Evolutionary conservation across 495 filamentous ascomycete genomes (phyloP).

Genomic region (Neurospora sp.): DNA sequence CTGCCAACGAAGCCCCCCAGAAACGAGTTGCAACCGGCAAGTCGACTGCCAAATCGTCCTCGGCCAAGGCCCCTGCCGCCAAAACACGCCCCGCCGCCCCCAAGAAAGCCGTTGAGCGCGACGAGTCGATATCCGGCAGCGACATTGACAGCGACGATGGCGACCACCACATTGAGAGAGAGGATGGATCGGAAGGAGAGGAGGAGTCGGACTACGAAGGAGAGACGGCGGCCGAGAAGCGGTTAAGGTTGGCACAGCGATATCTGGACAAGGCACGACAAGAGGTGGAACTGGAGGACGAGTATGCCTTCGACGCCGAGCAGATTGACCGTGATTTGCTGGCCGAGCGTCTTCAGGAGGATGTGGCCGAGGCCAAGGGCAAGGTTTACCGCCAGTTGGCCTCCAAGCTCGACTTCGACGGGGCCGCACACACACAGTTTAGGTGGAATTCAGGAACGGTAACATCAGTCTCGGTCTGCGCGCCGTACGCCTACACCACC

Average conservation of each 20-base stretch:
- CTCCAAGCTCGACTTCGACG: slow-evolving; percentile 51
- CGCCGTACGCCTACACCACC: slow-evolving; percentile 76
- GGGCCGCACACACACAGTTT: slow-evolving; percentile 58
- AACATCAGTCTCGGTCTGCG: slow-evolving; percentile 67
- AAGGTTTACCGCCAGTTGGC: slow-evolving; percentile 73
- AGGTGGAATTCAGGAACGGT: slow-evolving; percentile 65
- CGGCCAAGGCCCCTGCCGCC: slow-evolving; percentile 29
- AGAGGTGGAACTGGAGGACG: slow-evolving; percentile 52
- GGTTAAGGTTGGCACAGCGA: slow-evolving; percentile 80
- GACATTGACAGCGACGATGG: slow-evolving; percentile 48
- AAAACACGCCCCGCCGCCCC: slow-evolving; percentile 34
- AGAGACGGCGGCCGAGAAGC: slow-evolving; percentile 81
- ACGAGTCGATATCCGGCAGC: slow-evolving; percentile 81
- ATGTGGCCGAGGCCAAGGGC: slow-evolving; percentile 89
- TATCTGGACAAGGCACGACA: slow-evolving; percentile 83
- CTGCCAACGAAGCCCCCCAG: slow-evolving; percentile 31
- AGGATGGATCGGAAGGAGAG: slow-evolving; percentile 34
- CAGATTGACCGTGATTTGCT: slow-evolving; percentile 89
- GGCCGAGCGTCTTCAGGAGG: slow-evolving; percentile 79
- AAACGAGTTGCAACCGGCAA: slow-evolving; percentile 35
- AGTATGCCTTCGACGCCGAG: slow-evolving; percentile 78
- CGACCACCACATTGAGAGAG: slow-evolving; percentile 24
- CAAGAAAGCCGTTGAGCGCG: slow-evolving; percentile 49
- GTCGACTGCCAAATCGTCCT: slow-evolving; percentile 25
- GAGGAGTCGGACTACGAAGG: slow-evolving; percentile 46